Conservation (phyloP, 148 eudicot species). For the Arbutus unedo region DNA sequence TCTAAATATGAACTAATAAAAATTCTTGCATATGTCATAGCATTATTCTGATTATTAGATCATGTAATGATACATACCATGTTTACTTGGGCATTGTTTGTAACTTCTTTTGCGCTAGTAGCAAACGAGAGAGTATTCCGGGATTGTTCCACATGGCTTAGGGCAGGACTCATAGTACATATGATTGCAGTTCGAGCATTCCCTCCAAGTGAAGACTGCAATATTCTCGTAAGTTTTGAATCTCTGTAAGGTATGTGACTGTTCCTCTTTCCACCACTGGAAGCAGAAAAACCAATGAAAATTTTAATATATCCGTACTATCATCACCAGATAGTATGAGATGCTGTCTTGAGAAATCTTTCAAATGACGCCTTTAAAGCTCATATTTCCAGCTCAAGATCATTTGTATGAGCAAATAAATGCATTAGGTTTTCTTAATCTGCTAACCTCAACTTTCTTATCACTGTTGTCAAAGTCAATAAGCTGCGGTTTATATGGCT, state of each 20-base stretch:
- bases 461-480: conserved; percentile 86
- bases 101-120: conserved; percentile 93
- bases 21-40: not conserved
- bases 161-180: conserved; percentile 95
- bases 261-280: conserved; percentile 76
- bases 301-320: not conserved
- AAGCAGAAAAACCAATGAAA: conserved; percentile 14
- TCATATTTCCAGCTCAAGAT: not conserved
- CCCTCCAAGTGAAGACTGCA: conserved; percentile 95
- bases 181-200: conserved; percentile 97
- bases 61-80: conserved; percentile 48
- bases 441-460: conserved; percentile 82
- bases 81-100: conserved; percentile 85
- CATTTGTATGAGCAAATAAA: not conserved
- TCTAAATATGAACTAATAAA: not conserved
- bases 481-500: conserved; percentile 93
- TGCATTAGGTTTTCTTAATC: not conserved
- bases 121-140: conserved; percentile 91
- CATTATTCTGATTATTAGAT: not conserved
- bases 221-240: conserved; percentile 92
- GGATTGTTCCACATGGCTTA: conserved; percentile 94
- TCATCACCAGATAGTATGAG: not conserved
- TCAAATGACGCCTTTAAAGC: not conserved
- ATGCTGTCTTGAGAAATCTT: not conserved
- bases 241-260: conserved; percentile 93